These are phyloP conservation scores for Saturnispora quitensis DNA, from an alignment of 805 yeast species.

Conservation along the genomic window DNA sequence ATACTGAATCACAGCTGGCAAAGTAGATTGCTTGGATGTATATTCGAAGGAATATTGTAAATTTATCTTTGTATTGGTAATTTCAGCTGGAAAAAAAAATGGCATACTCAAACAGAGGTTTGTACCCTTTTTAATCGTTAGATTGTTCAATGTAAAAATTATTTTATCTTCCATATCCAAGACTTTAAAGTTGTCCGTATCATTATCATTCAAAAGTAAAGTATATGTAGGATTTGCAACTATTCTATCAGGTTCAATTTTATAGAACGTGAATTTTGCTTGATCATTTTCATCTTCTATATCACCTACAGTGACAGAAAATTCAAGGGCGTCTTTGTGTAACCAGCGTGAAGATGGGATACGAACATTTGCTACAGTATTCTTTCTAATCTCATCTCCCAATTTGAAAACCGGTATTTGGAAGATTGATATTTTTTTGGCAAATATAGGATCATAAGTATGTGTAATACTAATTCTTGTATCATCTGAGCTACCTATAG, in stretches of 20 bases:
- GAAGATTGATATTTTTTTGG: background rate
- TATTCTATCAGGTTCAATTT: conserved; percentile 24
- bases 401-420: background rate
- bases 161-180: conserved; percentile 12
- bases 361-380: conserved; percentile 16
- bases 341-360: conserved; percentile 21
- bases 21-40: background rate
- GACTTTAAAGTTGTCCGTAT: conserved; percentile 12
- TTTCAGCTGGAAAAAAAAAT: conserved; percentile 28
- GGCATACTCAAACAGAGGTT: conserved; percentile 19
- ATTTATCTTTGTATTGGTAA: conserved; percentile 23
- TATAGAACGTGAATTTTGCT: conserved; percentile 16
- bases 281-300: conserved; percentile 10
- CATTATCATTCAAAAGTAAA: conserved; percentile 4
- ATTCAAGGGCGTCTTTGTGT: conserved; percentile 21
- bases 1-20: conserved; percentile 13
- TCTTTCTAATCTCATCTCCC: conserved; percentile 7
- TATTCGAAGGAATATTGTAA: conserved; percentile 17
- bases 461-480: conserved; percentile 1
- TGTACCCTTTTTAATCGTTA: conserved; percentile 7
- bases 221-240: conserved; percentile 14
- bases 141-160: conserved; percentile 11
- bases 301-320: conserved; percentile 17
- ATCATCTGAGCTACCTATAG: background rate
- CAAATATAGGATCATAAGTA: background rate